Conservation (phyloP, 495 filamentous ascomycete genomes). For the Hypoxylon fragiforme region DNA sequence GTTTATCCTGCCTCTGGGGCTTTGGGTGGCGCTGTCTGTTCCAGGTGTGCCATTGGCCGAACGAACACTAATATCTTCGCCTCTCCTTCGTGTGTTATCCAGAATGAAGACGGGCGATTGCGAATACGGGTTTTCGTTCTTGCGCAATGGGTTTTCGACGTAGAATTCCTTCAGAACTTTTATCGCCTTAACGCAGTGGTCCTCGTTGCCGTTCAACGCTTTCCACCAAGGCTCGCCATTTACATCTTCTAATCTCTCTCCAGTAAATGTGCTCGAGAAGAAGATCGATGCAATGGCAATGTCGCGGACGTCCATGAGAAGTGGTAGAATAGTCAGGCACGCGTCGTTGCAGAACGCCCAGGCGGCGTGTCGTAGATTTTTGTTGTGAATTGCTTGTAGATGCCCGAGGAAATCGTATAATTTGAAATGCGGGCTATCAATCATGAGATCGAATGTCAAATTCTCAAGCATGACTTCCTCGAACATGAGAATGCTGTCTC, state of each 20-base stretch:
- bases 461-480: constrained; percentile 91
- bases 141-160: constrained; percentile 63
- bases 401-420: constrained; percentile 76
- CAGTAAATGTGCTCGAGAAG: constrained; percentile 71
- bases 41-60: constrained; percentile 40
- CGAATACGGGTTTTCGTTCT: constrained; percentile 45
- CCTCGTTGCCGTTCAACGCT: constrained; percentile 63
- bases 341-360: constrained; percentile 95
- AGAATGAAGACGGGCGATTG: constrained; percentile 50
- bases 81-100: constrained; percentile 50
- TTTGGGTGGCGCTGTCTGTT: constrained; percentile 45
- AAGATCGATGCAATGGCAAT: constrained; percentile 87
- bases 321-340: constrained; percentile 77
- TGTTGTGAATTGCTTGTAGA: constrained; percentile 70
- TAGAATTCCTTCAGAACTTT: constrained; percentile 75
- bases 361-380: constrained; percentile 74
- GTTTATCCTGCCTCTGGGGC: constrained; percentile 40
- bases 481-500: constrained; percentile 84
- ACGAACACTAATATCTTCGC: constrained; percentile 43
- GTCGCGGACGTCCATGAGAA: constrained; percentile 75
- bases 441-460: constrained; percentile 89
- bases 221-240: constrained; percentile 87
- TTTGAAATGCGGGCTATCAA: constrained; percentile 80
- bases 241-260: constrained; percentile 73
- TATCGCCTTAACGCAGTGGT: constrained; percentile 65